These are phyloP conservation scores for Perkinsus marinus DNA, from an alignment of 169 alveolate species.

Conservation along the genomic window DNA sequence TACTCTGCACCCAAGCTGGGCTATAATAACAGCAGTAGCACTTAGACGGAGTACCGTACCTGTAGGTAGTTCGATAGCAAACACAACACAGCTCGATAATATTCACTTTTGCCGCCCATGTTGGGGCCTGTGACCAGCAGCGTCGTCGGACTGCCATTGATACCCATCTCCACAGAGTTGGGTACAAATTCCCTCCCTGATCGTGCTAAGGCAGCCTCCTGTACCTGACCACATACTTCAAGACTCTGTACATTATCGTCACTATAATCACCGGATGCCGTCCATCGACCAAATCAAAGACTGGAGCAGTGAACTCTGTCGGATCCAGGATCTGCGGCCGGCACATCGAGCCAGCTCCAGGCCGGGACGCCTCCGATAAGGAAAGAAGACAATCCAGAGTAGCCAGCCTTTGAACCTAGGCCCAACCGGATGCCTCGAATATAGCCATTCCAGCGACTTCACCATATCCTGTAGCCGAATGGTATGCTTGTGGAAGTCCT, in stretches of 20 bases:
- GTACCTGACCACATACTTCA: not conserved
- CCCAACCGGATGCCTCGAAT: not conserved
- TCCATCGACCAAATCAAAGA: not conserved
- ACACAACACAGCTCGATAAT: not conserved
- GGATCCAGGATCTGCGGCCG: slow-evolving; percentile 7
- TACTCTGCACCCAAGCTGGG: slow-evolving; percentile 95
- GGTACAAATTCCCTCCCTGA: not conserved
- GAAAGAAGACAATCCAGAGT: not conserved
- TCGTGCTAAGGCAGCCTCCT: not conserved
- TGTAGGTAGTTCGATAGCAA: not conserved
- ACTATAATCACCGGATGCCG: not conserved
- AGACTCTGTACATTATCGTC: too few species aligned
- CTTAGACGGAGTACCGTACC: slow-evolving; percentile 86
- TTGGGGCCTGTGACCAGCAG: slow-evolving; percentile 97
- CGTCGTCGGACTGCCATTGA: slow-evolving; percentile 11
- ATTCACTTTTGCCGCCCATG: slow-evolving; percentile 97
- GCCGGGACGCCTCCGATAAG: not conserved
- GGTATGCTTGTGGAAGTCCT: slow-evolving; percentile 43
- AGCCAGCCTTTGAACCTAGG: not conserved
- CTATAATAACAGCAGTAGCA: slow-evolving; percentile 84
- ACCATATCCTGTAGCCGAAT: not conserved
- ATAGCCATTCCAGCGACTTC: not conserved
- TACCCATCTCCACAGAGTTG: not conserved
- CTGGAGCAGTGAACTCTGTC: not conserved
- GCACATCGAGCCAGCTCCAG: slow-evolving; percentile 6